Evolutionary conservation across 106 monocot genomes (phyloP), one percentile per base, ranked within the genome.

Genomic region (Acorus gramineus): DNA sequence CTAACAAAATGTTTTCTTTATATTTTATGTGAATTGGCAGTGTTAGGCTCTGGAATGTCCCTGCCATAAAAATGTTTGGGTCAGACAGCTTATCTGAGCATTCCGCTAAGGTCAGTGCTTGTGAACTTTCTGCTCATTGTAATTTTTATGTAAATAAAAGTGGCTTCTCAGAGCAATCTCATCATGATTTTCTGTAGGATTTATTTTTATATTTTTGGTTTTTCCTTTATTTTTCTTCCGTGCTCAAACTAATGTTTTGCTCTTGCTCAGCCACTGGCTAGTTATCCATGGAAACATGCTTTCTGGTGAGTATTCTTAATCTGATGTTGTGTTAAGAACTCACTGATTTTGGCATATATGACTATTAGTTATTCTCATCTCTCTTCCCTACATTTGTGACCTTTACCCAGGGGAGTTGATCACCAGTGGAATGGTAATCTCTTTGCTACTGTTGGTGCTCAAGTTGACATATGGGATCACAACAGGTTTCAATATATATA

Each of bases 381-480:
- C 28, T 28, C 28, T 28, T 28, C 28, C 28, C 28, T 28, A 28
- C 28, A 28, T 28, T 28, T 28, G 28, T 28, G 28, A 28, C 28
- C 28, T 28, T 61, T 55, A 8, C 13, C 14, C 61, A 98, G 98
- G 82, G 91, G 72, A 67, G 83, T 84, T 71, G 98, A 98, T 80
- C 91, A 98, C 75, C 98, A 98, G 66, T 92, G 87, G 91, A 73
- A 80, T 77, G 74, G 83, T 46, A 81, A 71, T 81, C 74, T 88
- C 50, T 98, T 92, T 86, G 98, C 92, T 50, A 98, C 98, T 46
- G 91, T 73, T 66, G 91, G 92, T 79, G 85, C 85, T 55, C 98
- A 98, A 63, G 88, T 98, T 75, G 98, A 92, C 69, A 84, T 98
- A 75, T 98, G 98, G 98, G 91, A 98, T 89, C 88, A 77, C 65